These are phyloP conservation scores for Talaromyces sp. DNA, from an alignment of 2,329 filamentous ascomycete species.

Conservation along the genomic window DNA sequence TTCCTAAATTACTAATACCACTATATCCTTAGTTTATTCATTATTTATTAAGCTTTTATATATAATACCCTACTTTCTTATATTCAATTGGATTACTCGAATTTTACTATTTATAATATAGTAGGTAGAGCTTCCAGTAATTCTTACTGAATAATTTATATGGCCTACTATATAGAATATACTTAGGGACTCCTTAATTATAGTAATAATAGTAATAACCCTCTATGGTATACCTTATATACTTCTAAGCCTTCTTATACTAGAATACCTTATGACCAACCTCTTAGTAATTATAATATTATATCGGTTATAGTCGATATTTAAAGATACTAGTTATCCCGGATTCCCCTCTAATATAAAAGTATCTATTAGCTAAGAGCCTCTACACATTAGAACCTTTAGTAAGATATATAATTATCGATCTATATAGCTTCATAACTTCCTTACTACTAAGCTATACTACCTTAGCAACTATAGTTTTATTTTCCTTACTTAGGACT, in stretches of 20 bases:
- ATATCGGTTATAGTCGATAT: constrained; percentile 21
- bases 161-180: constrained; percentile 17
- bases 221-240: constrained; percentile 14
- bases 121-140: constrained; percentile 22
- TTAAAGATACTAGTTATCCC: constrained; percentile 21
- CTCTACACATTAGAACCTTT: constrained; percentile 24
- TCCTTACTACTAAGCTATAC: constrained; percentile 27
- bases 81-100: constrained; percentile 22
- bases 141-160: constrained; percentile 25
- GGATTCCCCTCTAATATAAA: constrained; percentile 23
- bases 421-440: constrained; percentile 22
- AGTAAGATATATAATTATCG: constrained; percentile 26
- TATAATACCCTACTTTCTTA: constrained; percentile 22
- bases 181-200: constrained; percentile 20
- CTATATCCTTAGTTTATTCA: constrained; percentile 10
- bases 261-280: constrained; percentile 32
- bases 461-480: constrained; percentile 23
- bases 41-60: constrained; percentile 24
- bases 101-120: constrained; percentile 21
- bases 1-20: constrained; percentile 22
- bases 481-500: constrained; percentile 23
- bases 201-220: constrained; percentile 19
- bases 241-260: constrained; percentile 29
- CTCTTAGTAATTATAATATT: constrained; percentile 37
- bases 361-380: constrained; percentile 14